A percentile compares a stretch with the other conserved stretches of the same genome.
Evolutionary conservation across 1,139 yeast species (phyloP).

Genomic region (Pneumocystis carinii): DNA sequence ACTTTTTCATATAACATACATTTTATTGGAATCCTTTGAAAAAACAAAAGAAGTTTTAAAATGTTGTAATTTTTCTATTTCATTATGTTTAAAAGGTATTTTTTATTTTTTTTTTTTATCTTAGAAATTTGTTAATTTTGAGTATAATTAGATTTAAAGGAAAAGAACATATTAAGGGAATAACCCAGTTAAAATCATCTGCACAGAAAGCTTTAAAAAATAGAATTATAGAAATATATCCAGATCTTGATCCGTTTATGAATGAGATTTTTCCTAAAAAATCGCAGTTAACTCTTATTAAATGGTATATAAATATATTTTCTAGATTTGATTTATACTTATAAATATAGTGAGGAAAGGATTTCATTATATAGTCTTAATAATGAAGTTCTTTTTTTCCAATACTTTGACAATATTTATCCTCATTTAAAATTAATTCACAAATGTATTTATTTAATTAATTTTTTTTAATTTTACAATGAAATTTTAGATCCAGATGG

Average conservation of each 20-base stretch:
- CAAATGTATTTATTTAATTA: constrained; percentile 30
- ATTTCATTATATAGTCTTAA: constrained; percentile 66
- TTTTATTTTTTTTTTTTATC: not conserved
- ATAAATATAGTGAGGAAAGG: constrained; percentile 44
- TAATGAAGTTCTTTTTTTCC: constrained; percentile 60
- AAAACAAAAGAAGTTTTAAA: too few relatives aligned
- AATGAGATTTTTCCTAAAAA: constrained; percentile 84
- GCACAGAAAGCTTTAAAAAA: constrained; percentile 72
- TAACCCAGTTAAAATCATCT: constrained; percentile 83
- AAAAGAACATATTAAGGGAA: constrained; percentile 75
- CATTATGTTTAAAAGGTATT: not conserved
- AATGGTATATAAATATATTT: constrained; percentile 32
- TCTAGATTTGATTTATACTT: constrained; percentile 5
- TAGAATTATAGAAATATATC: constrained; percentile 58
- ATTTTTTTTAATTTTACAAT: not conserved
- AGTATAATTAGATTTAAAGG: constrained; percentile 29
- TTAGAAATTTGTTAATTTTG: not conserved
- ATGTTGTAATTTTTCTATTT: not conserved
- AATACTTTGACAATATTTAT: constrained; percentile 65
- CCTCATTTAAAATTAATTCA: constrained; percentile 71
- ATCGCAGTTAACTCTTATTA: constrained; percentile 64
- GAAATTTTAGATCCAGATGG: constrained; percentile 38
- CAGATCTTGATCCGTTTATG: constrained; percentile 53
- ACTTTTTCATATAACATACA: too few relatives aligned
- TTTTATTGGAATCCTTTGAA: too few relatives aligned